phyloP scores from a whole-genome alignment of 495 filamentous ascomycete genomes.

The Chaetomium tenue region DNA sequence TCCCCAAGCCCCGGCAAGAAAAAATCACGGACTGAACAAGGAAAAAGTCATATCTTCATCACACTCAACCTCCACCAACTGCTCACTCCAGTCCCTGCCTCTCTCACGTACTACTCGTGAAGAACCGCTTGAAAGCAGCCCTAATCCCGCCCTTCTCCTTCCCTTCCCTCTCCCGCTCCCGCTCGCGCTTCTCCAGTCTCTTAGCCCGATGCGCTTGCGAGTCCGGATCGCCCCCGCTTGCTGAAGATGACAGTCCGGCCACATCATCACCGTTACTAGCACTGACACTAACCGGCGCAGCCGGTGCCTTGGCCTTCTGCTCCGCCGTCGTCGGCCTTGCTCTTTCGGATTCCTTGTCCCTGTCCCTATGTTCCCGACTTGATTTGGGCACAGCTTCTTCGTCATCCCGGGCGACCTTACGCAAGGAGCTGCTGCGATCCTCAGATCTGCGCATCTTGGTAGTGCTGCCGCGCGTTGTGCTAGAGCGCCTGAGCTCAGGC shows the following conservation, averaged over 20 bases:
- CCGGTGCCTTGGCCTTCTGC: slow-evolving; percentile 28
- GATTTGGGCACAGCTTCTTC: slow-evolving; percentile 8
- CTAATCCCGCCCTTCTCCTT: slow-evolving; percentile 81
- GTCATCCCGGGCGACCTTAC: not conserved
- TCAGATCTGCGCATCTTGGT: slow-evolving; percentile 19
- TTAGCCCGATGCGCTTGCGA: slow-evolving; percentile 34
- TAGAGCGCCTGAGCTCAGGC: slow-evolving; percentile 34
- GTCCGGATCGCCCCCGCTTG: slow-evolving; percentile 26
- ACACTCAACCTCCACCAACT: not conserved
- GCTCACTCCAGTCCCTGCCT: not conserved
- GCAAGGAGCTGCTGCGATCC: slow-evolving; percentile 7
- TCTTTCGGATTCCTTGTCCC: not conserved
- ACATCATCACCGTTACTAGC: slow-evolving; percentile 7
- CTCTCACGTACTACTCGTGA: slow-evolving; percentile 12
- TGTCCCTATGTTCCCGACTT: slow-evolving; percentile 19
- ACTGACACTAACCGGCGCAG: slow-evolving; percentile 20
- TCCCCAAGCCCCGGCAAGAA: not conserved
- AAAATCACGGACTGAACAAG: not conserved
- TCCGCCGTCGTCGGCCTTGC: slow-evolving; percentile 15
- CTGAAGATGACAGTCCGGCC: slow-evolving; percentile 18
- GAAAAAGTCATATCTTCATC: not conserved
- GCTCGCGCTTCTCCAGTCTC: slow-evolving; percentile 35
- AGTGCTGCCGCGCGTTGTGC: slow-evolving; percentile 26
- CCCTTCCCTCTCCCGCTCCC: slow-evolving; percentile 51
- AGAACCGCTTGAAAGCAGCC: slow-evolving; percentile 46